Evolutionary conservation across 2,329 filamentous ascomycete species (phyloP).

Genomic region (Stachybotrys chlorohalonatus): DNA sequence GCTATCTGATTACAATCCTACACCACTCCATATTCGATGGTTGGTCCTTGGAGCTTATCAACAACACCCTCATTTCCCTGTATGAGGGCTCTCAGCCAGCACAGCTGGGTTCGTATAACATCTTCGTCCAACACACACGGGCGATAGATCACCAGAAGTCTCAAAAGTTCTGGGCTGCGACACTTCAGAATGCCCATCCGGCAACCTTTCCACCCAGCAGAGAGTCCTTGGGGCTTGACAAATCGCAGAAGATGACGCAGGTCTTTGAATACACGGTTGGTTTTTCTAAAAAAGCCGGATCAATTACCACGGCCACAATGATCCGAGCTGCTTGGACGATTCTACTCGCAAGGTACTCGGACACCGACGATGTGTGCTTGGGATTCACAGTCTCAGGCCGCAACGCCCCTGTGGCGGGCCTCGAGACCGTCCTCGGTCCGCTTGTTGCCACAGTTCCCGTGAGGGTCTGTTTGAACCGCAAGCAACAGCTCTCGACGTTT

Average conservation of each 20-base stretch:
- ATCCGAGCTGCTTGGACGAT: background rate
- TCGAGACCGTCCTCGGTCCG: conserved; percentile 38
- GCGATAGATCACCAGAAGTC: background rate
- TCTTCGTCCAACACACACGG: background rate
- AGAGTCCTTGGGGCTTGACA: background rate
- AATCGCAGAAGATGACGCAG: background rate
- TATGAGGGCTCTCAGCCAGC: background rate
- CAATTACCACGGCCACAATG: background rate
- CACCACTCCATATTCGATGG: conserved; percentile 21
- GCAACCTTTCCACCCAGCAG: background rate
- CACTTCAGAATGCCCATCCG: background rate
- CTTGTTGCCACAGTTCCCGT: conserved; percentile 48
- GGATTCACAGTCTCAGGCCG: conserved; percentile 45
- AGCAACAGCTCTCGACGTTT: conserved; percentile 3
- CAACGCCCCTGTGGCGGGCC: conserved; percentile 37
- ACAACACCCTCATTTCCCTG: conserved; percentile 1
- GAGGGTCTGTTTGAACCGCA: conserved; percentile 19
- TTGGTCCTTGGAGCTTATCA: conserved; percentile 11
- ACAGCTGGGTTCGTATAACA: background rate
- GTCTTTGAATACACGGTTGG: background rate
- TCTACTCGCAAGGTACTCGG: background rate
- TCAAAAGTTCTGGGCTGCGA: background rate
- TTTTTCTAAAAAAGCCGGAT: background rate
- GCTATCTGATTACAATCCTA: conserved; percentile 13
- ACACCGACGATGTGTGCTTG: conserved; percentile 34